A percentile compares a stretch with the other conserved stretches of the same genome.
These are phyloP conservation scores for Xylaria intraflava DNA, from an alignment of 495 filamentous ascomycete species.

Conservation along the genomic window DNA sequence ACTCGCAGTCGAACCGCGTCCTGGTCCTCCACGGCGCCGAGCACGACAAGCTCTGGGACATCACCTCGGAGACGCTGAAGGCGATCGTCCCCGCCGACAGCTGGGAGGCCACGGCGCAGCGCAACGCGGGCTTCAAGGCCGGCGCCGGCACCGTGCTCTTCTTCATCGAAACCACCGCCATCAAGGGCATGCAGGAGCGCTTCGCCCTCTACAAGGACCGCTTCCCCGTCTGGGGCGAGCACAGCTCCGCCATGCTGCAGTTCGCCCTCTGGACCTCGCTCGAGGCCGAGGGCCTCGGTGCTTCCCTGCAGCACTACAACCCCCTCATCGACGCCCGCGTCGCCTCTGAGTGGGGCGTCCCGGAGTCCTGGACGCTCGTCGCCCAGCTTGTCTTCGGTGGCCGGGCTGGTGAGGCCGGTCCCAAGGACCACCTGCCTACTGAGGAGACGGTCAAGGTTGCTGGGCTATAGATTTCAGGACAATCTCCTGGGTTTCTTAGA, in stretches of 20 bases:
- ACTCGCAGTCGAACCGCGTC: conserved; percentile 57
- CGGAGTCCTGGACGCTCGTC: conserved; percentile 52
- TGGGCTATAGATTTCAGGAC: too few species aligned
- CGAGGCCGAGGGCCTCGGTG: conserved; percentile 62
- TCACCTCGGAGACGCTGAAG: conserved; percentile 48
- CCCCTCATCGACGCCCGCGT: conserved; percentile 56
- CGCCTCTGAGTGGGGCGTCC: conserved; percentile 50
- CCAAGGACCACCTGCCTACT: conserved; percentile 50
- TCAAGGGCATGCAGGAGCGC: conserved; percentile 46
- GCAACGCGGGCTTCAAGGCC: conserved; percentile 46
- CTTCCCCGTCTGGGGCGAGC: conserved; percentile 56
- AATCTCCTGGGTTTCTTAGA: too few species aligned
- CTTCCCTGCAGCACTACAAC: conserved; percentile 73
- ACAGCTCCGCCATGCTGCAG: conserved; percentile 63
- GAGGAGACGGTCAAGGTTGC: conserved; percentile 49
- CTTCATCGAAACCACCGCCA: conserved; percentile 52
- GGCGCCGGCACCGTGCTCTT: conserved; percentile 60
- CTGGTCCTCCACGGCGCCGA: conserved; percentile 56
- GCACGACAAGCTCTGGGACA: conserved; percentile 60
- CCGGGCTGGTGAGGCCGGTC: conserved; percentile 38
- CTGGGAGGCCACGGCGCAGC: conserved; percentile 42
- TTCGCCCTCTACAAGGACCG: conserved; percentile 53
- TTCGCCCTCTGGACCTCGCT: conserved; percentile 59
- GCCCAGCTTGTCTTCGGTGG: conserved; percentile 60
- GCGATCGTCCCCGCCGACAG: conserved; percentile 49